Conservation (phyloP, 2,329 filamentous ascomycete species). For the Leptographium galeiforme region DNA sequence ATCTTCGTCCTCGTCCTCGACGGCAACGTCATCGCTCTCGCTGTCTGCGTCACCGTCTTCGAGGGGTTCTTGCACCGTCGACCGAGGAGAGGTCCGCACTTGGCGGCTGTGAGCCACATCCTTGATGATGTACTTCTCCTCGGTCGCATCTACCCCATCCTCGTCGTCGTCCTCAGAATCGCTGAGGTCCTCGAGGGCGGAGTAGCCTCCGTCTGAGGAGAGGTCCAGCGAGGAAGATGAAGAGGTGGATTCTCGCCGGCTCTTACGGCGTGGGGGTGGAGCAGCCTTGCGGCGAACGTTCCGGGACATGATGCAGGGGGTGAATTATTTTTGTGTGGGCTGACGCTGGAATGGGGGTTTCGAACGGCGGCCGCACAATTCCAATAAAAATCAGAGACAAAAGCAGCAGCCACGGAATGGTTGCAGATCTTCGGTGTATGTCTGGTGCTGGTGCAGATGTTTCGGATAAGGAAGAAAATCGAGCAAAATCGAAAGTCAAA, state of each 20-base stretch:
- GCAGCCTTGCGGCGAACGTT: constrained; percentile 37
- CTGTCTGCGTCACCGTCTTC: constrained; percentile 20
- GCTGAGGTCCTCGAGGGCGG: constrained; percentile 64
- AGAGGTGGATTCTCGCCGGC: constrained; percentile 37
- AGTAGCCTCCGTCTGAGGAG: constrained; percentile 59
- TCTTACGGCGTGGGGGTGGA: constrained; percentile 26
- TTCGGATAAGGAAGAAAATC: no score
- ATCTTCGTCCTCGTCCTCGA: constrained; percentile 18
- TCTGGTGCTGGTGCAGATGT: neutral
- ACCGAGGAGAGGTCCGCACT: constrained; percentile 34
- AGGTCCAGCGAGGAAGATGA: constrained; percentile 44
- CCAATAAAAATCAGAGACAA: constrained; percentile 12
- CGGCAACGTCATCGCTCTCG: constrained; percentile 21
- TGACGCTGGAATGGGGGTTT: constrained; percentile 1
- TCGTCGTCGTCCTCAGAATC: constrained; percentile 69
- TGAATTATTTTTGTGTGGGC: constrained; percentile 9
- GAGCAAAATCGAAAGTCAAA: no score
- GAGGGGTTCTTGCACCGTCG: constrained; percentile 22
- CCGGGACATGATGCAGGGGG: constrained; percentile 31
- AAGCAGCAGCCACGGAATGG: constrained; percentile 1
- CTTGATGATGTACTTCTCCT: constrained; percentile 61
- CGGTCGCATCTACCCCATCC: constrained; percentile 61
- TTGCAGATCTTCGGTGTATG: neutral
- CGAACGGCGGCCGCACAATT: constrained; percentile 15
- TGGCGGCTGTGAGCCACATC: constrained; percentile 22